Evolutionary conservation across 768 basidiomycete species (phyloP), one percentile per base, ranked within the genome.

Genomic region (Tulasnella sp.): DNA sequence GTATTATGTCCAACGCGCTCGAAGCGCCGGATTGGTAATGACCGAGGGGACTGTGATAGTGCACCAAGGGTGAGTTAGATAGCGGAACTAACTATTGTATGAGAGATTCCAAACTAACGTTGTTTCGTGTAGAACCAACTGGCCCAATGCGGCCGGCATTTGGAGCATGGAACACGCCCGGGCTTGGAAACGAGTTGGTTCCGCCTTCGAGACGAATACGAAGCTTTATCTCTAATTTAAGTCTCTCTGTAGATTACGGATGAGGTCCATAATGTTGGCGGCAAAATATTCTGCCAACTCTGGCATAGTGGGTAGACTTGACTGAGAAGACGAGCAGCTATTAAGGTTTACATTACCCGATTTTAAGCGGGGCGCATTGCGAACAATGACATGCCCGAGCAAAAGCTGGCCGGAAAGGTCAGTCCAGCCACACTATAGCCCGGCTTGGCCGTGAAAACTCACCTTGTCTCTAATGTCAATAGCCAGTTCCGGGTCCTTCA

Each of bases 401-500:
- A 88, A 44, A 88, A 82, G 46, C 79, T 84, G 44, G 84, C 87
- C 1, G 87, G 87, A 44, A 82, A 81, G 40, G 87, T 87, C 75
- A 72, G 84, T 40, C 75, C 6, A 20, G 22, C 24, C 24, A 11
- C 54, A 46, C 54, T 6, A 7, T 7, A 54, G n/a, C 54, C 7
- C 24, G 24, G 22, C 54, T 37, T 11, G 54, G 24, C 4, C 46
- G 16, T 18, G 46, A 46, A 46, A 46, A 11, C 4, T 37, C 0
- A 69, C 1, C 8, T 75, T 2, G n/a, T 6, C 54, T 0, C 7
- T n/a, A 7, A n/a, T n/a, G 22, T 11, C 18, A 24, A 42, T 72
- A 88, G 87, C 87, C 88, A 20, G 88, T 89, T 12, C 88, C 87
- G 72, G 88, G 84, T 1, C 88, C 89, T 18, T 89, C 89, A 24